These are phyloP conservation scores for Salix brachista DNA, from an alignment of 345 rosid species.

Conservation along the genomic window DNA sequence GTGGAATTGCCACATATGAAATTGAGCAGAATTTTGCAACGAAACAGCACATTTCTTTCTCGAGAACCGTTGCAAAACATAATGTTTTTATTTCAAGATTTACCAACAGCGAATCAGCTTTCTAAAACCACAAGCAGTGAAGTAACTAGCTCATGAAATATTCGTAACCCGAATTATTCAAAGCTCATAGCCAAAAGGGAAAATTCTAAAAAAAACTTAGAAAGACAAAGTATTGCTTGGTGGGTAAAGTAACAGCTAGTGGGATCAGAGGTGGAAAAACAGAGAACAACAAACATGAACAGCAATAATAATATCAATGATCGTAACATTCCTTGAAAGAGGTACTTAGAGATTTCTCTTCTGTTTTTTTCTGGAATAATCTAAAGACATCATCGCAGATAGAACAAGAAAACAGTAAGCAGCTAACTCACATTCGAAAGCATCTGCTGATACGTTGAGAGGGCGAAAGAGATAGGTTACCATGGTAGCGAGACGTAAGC, in stretches of 20 bases:
- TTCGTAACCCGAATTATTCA: too few relatives aligned
- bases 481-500: not conserved
- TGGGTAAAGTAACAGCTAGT: not conserved
- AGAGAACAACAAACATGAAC: not conserved
- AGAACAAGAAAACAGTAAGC: not conserved
- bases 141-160: too few relatives aligned
- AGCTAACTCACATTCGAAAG: not conserved
- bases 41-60: not conserved
- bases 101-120: not conserved
- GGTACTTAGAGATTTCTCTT: conserved; percentile 24
- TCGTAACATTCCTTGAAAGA: conserved; percentile 17
- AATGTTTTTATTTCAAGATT: not conserved
- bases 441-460: not conserved
- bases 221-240: not conserved
- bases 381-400: not conserved
- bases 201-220: not conserved
- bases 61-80: not conserved
- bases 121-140: too few relatives aligned
- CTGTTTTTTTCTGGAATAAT: conserved; percentile 30
- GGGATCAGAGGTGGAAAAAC: not conserved
- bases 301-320: not conserved
- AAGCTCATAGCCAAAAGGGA: too few relatives aligned
- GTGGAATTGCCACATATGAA: not conserved
- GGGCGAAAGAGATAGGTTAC: not conserved
- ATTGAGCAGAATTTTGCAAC: not conserved